Percentiles rank a stretch among this genome's conserved stretches.
Evolutionary conservation across 1,284 basidiomycete species (phyloP).

Genomic region (Moesziomyces sp.): DNA sequence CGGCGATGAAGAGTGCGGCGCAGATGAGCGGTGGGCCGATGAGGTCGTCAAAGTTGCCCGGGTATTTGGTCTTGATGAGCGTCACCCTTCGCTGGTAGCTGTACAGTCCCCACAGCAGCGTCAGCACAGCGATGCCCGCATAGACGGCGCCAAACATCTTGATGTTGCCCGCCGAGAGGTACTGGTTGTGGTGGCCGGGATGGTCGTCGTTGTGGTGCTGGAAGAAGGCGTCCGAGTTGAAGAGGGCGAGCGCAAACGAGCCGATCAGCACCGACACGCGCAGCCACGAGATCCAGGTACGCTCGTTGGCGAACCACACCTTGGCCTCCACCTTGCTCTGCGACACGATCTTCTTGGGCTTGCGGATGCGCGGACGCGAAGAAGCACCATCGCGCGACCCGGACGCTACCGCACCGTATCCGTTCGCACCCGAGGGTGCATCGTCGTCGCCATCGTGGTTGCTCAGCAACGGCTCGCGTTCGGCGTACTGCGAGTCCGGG

Average conservation of each 20-base stretch:
- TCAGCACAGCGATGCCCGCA: constrained; percentile 74
- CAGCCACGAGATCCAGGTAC: constrained; percentile 87
- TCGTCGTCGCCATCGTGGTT: constrained; percentile 5
- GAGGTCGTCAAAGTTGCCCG: constrained; percentile 78
- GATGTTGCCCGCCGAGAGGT: constrained; percentile 70
- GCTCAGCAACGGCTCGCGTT: constrained; percentile 51
- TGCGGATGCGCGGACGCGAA: constrained; percentile 50
- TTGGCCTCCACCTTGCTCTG: constrained; percentile 66
- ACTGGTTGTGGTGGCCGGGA: constrained; percentile 27
- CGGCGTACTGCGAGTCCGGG: constrained; percentile 43
- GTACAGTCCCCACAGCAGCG: constrained; percentile 79
- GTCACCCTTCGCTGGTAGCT: constrained; percentile 89
- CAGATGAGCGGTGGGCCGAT: constrained; percentile 66
- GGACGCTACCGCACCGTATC: constrained; percentile 39
- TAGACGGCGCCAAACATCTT: constrained; percentile 85
- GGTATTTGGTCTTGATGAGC: constrained; percentile 88
- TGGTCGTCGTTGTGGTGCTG: constrained; percentile 45
- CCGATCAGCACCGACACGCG: constrained; percentile 86
- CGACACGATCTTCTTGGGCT: constrained; percentile 71
- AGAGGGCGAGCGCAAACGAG: constrained; percentile 85
- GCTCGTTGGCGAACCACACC: constrained; percentile 68
- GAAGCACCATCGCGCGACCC: constrained; percentile 11
- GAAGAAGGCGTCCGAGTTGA: constrained; percentile 77
- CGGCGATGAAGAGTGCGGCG: constrained; percentile 61
- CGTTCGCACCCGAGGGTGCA: constrained; percentile 14